Evolutionary conservation across 805 yeast species (phyloP), one percentile per base, ranked within the genome.

Genomic region (Candida tallmaniae): DNA sequence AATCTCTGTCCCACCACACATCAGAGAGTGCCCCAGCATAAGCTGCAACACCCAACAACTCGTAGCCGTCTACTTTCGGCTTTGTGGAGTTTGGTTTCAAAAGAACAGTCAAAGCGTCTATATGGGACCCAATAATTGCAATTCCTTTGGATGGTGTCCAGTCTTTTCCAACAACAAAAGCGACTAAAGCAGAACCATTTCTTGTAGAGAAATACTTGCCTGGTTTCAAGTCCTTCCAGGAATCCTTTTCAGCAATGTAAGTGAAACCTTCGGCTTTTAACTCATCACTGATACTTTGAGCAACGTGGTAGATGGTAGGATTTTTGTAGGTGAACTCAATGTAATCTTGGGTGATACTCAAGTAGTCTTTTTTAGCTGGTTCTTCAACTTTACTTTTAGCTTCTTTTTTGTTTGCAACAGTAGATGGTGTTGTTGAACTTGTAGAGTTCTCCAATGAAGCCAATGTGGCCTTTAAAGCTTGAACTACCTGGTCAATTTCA

Each of bases 261-360:
- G 29, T 39, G 44, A 63, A 65, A 4, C 65, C 68, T 19, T 53
- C 44, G 13, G 36, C 33, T 6, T 41, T 39, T 6, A 66, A 44
- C 3, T 54, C 31, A 2, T 39, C 27, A 27, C 47, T 41, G 36
- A 62, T 54, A 37, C 51, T 47, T 2, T 36, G 29, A 5, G 61
- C 44, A 5, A 54, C 64, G 45, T 66, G 73, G 40, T 48, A 60
- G 2, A 69, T 63, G 3, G 73, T 64, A n/a, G 73, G 71, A 33
- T 60, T 59, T n/a, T 42, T 32, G 32, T 60, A 47, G 30, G 66
- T 60, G 42, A 60, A 62, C 15, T 40, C 37, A 29, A 63, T 42
- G 39, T 59, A 62, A 25, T 27, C 42, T 21, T 38, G 36, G 8
- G 39, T 20, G 22, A 43, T 32, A n/a, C 36, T 34, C 23, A 27